Evolutionary conservation across 192 early-diverging fungal genomes (phyloP), one percentile per base, ranked within the genome.

Genomic region (Dissophora ornata): DNA sequence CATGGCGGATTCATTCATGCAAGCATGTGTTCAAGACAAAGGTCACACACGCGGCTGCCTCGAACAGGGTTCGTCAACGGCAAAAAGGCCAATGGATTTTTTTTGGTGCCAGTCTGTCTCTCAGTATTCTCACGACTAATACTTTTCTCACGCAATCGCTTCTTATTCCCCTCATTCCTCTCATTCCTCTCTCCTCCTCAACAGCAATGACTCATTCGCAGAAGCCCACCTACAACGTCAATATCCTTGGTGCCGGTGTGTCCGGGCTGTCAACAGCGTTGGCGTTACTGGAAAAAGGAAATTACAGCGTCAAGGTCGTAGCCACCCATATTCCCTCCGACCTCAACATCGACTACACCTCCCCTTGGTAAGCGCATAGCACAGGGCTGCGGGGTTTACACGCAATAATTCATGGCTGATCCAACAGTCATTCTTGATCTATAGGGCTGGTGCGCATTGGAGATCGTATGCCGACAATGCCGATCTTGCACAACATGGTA

Each of bases 201-300:
- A 19, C 12, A 38, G 33, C 49, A 12, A 59, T 46, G 29, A 12
- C 66, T 21, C 36, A 34, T 52, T 40, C 57, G 15, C 52, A 61
- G 1, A 52, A 53, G n/a, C 63, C 19, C 6, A 51, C 41, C 2
- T 67, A 75, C 36, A 53, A 40, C 22, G 62, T 81, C 47, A 69
- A 69, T 7, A 88, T 95, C 4, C 62, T 95, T 41, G 94, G 94
- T 22, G 86, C 89, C 13, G 93, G 92, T 62, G 92, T 93, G 3
- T 79, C 87, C 21, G 92, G 92, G 7, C 83, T 94, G 11, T 89
- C 91, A 2, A 90, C 89, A 0, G 94, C 90, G 16, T 59, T 90
- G n/a, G 71, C 88, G 12, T 83, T 91, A 26, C 57, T 79, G 13
- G 52, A 82, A 30, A 80, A 80, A 57, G 75, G 79, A 21, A 81